Conservation (phyloP, 768 basidiomycete species). For the Nidularia sp. region DNA sequence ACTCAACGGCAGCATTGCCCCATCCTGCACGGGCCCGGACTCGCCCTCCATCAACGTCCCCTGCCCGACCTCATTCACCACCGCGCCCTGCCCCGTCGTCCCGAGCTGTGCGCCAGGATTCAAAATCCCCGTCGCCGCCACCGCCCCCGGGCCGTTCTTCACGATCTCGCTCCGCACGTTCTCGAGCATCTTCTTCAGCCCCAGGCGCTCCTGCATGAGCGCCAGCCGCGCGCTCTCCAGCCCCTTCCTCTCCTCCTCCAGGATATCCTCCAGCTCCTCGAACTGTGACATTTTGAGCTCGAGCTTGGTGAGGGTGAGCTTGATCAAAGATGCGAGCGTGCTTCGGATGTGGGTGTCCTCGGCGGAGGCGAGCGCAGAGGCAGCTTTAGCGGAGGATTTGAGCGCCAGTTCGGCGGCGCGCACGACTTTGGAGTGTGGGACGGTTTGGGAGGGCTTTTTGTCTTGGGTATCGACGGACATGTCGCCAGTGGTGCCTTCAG, state of each 20-base stretch:
- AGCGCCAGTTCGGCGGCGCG: conserved; percentile 87
- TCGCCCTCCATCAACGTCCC: conserved; percentile 44
- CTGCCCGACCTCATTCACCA: conserved; percentile 47
- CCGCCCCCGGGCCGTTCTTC: conserved; percentile 38
- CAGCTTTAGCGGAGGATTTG: conserved; percentile 84
- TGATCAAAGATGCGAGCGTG: conserved; percentile 80
- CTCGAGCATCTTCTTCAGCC: conserved; percentile 70
- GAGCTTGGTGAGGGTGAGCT: conserved; percentile 80
- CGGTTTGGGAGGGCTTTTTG: conserved; percentile 31
- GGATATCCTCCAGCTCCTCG: conserved; percentile 86
- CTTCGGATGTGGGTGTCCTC: conserved; percentile 80
- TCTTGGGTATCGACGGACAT: conserved; percentile 3
- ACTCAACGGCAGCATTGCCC: conserved; percentile 47
- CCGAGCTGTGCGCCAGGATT: conserved; percentile 37
- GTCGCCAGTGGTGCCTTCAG: conserved; percentile 5
- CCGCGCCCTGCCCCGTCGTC: conserved; percentile 58
- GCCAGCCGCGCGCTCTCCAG: conserved; percentile 81
- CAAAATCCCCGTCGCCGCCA: conserved; percentile 12
- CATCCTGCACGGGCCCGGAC: conserved; percentile 52
- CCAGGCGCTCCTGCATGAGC: conserved; percentile 74
- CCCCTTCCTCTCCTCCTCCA: conserved; percentile 86
- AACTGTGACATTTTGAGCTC: conserved; percentile 95
- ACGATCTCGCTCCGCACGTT: conserved; percentile 60
- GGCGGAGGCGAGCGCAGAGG: conserved; percentile 70
- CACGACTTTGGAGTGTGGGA: conserved; percentile 72